Base-by-base conservation (phyloP, 805 yeast species). In the Yarrowia sp. region DNA sequence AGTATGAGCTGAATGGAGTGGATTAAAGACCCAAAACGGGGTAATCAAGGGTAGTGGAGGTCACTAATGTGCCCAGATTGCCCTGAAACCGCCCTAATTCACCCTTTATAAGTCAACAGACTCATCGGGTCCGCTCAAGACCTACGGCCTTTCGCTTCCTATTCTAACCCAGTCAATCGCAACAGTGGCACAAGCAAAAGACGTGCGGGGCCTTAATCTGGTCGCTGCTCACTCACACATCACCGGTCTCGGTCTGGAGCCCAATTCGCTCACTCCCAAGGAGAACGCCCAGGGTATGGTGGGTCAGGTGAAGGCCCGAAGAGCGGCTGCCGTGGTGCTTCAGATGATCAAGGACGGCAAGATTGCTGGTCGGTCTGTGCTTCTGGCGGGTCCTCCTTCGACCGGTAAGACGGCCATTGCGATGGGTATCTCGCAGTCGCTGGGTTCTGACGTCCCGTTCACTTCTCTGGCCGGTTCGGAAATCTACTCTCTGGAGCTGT, bases 351-450 rank as follows among this genome's bases (percentile, higher is more conserved):
- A 91, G 77, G 92, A 90, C 42, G 97, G 97, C 65, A 87, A 91
- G 72, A 94, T 95, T 79, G 97, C 98, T 26, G 99, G 99, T 36
- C 86, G 98, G 73, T 98, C 98, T 1, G 95, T 93, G 22, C 81
- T 95, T 71, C 84, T 95, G 70, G 98, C 99, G 0, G 99, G 99
- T 49, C 98, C 98, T 11, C 99, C 99, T 38, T 91, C 97, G 14
- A 95, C 99, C 0, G 99, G 99, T 79, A 95, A 95, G 79, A 95
- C 99, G 3, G 99, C 99, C 46, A 86, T 95, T 74, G 99, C 99
- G 14, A 90, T 92, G 89, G 99, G 98, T 16, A 83, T 81, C 55
- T 73, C 82, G 45, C 84, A 82, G 72, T 72, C 77, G 5, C 74
- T 82, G 41, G 90, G 90, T 41, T 75, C 81, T 14, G 92, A 88